Base-by-base conservation (phyloP, 202 grass and related monocot genomes). In the Elaeis oleifera region DNA sequence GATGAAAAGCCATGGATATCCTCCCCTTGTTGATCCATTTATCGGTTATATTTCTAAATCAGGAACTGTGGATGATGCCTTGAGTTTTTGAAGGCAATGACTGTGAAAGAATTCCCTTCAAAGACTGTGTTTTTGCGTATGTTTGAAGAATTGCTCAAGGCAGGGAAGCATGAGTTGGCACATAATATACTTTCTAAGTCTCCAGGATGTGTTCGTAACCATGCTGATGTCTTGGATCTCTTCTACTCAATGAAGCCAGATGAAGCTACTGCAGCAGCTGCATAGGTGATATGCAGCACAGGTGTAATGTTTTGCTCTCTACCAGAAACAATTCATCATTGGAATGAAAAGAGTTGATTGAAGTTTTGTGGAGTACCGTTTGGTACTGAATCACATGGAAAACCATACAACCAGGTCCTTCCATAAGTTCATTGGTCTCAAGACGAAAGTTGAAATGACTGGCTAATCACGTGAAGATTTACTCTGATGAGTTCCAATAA, bases 1-100 rank as follows among this genome's bases (percentile, higher is more conserved):
- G 76, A 95, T 95, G 90, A 90, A 95, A 73, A 74, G 27, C 61
- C 25, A 86, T 59, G 80, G 80, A 3, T 79, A 82, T 58, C 80
- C 77, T 1, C 74, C 83, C 57, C 84, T 69, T 52, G 71, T 95
- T 20, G 65, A 86, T 61, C 80, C 83, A 25, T 84, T 79, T 44
- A 64, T 90, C 23, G 8, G 70, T 1, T 63, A 84, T 56, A 79
- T 95, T 74, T 80, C 77, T 6, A 87, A 87, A 61, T 86, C 80
- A 19, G 90, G 85, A 9, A 79, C 80, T 1, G 69, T 84, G 69
- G 85, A 87, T 29, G 85, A 87, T 84, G 82, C 83, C 17, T 28
- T 69, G 29, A 60, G 50, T 71, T 67, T 95, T 64, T 95, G 31
- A 74, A 82, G 0, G 71, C 79, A 64, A 75, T 84, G 80, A 79